Percentiles rank a stretch among this genome's conserved stretches.
These are phyloP conservation scores for Cyclanthera cordifolia DNA, from an alignment of 306 rosid genomes.

Conservation along the genomic window DNA sequence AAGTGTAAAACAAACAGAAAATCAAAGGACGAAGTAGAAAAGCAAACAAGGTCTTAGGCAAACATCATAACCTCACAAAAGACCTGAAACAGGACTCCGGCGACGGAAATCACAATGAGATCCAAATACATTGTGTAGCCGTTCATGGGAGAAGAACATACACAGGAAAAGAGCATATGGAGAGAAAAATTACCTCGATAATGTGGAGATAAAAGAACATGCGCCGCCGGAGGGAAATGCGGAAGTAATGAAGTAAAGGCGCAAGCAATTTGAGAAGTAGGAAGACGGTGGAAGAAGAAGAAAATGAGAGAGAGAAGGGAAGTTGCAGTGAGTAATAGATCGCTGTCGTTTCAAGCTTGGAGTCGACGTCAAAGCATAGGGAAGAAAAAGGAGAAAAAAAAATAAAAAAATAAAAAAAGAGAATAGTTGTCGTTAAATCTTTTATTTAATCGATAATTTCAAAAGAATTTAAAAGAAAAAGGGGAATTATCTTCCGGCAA, in stretches of 20 bases:
- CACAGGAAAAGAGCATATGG: background rate
- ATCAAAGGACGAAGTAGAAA: background rate
- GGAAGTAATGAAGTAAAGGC: background rate
- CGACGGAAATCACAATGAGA: constrained; percentile 21
- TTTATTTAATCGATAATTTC: background rate
- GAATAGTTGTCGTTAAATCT: background rate
- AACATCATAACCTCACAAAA: constrained; percentile 10
- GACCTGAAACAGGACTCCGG: background rate
- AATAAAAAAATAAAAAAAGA: background rate
- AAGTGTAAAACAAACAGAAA: background rate
- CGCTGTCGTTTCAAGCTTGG: constrained; percentile 17
- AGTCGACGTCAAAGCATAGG: constrained; percentile 17
- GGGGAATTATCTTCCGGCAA: background rate
- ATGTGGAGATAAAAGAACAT: too few species aligned
- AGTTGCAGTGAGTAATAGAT: constrained; percentile 2
- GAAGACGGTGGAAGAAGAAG: constrained; percentile 15
- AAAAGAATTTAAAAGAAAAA: background rate
- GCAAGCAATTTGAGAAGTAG: background rate
- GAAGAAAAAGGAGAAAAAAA: background rate
- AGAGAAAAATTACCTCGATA: background rate
- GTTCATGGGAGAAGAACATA: background rate
- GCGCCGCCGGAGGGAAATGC: too few species aligned
- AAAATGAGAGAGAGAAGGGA: background rate
- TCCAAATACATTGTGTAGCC: constrained; percentile 22
- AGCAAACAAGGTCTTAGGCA: background rate